Evolutionary conservation across 2,329 filamentous ascomycete genomes (phyloP).

Genomic region (Aspergillus sp.): DNA sequence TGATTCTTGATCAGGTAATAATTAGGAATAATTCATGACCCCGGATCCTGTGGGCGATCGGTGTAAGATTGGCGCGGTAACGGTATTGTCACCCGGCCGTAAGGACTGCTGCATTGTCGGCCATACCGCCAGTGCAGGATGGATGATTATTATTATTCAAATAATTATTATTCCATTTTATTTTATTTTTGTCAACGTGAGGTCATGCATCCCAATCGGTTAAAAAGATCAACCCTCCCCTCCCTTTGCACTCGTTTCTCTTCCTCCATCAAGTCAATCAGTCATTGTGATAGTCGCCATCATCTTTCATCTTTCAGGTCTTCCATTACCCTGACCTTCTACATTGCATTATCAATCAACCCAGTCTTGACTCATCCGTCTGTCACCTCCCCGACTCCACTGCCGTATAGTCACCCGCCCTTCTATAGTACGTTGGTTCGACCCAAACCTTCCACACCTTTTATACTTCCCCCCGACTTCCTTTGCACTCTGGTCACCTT

Average conservation of each 20-base stretch:
- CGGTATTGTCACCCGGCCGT: background rate
- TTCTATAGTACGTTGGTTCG: conserved; percentile 6
- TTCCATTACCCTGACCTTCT: background rate
- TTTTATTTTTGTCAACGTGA: background rate
- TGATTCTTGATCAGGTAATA: background rate
- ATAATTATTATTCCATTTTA: too few relatives aligned
- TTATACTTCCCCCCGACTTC: background rate
- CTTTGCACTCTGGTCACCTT: background rate
- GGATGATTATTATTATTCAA: too few relatives aligned
- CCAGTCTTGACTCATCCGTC: background rate
- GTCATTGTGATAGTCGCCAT: background rate
- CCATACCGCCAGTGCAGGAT: background rate
- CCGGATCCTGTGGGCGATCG: background rate
- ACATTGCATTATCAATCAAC: background rate
- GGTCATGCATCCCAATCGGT: background rate
- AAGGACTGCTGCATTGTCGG: background rate
- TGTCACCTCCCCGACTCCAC: background rate
- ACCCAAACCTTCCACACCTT: conserved; percentile 1
- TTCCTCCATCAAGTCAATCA: background rate
- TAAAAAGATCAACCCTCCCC: background rate
- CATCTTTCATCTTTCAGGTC: background rate
- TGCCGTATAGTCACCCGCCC: background rate
- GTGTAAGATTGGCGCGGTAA: background rate
- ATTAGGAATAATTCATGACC: background rate
- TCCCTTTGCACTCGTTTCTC: background rate